Evolutionary conservation across 768 basidiomycete genomes (phyloP), one percentile per base, ranked within the genome.

Genomic region (Tricholomella constricta): DNA sequence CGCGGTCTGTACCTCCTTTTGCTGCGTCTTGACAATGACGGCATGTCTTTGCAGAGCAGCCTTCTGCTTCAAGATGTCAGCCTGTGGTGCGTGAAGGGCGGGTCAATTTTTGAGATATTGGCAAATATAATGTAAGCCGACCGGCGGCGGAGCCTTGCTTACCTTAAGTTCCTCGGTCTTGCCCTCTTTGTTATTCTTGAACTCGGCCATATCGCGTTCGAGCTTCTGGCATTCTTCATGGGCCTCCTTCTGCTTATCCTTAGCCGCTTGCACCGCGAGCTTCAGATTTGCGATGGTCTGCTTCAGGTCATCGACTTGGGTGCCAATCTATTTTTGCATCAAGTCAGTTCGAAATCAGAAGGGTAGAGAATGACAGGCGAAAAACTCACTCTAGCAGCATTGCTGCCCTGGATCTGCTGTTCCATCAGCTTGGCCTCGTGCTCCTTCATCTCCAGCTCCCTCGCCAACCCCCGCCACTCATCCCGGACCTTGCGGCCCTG

Each of bases 111-210:
- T 26, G 2, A 41, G 50, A 46, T 42, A 32, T 26, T 20, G 48
- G 26, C 4, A 11, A 32, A n/a, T 7, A 15, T 17, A 22, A 15
- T 12, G 29, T 31, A 27, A 36, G 22, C 42, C 37, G 19, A 14
- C 20, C 17, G 41, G 54, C n/a, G n/a, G n/a, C n/a, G n/a, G n/a
- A n/a, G n/a, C n/a, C n/a, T n/a, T n/a, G n/a, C 74, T 41, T 52
- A 90, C 95, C 78, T 95, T 97, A 58, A 98, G 82, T 66, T 98
- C 90, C 15, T 88, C 89, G 49, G 92, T 89, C 72, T 98, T 98
- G 42, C 94, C 93, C 45, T 98, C 97, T 68, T 97, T 97, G 75
- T 99, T 95, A 71, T 95, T 89, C 76, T 97, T 95, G 78, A 99
- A 98, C 74, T 98, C 97, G 49, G 83, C 84, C 94, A 99, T 98